Percentiles rank a stretch among this genome's conserved stretches.
Conservation (phyloP, 306 rosid genomes). For the Dicorynia guianensis region DNA sequence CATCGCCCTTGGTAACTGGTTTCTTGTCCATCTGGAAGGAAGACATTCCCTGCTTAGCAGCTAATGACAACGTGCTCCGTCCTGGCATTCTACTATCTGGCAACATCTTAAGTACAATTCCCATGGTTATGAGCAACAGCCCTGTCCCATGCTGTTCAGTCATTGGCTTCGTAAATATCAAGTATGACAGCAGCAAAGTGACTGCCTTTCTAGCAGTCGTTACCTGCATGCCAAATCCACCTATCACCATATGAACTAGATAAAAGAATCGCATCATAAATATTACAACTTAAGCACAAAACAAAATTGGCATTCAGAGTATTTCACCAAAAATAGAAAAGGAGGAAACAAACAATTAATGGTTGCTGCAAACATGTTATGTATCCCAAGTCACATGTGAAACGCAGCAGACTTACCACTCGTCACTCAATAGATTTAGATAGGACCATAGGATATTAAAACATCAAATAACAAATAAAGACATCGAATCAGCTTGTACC, state of each 20-base stretch:
- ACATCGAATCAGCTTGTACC: too few species aligned
- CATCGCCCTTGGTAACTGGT: neutral
- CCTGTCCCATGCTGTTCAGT: constrained; percentile 72
- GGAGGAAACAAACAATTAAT: too few species aligned
- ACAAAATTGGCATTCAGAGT: neutral
- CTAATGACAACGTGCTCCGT: constrained; percentile 1
- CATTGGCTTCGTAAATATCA: constrained; percentile 74
- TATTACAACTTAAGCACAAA: neutral
- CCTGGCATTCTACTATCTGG: constrained; percentile 46
- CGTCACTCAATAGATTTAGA: neutral
- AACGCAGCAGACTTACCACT: neutral
- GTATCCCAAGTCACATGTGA: neutral
- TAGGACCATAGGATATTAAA: neutral
- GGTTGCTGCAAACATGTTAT: neutral
- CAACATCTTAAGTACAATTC: constrained; percentile 60
- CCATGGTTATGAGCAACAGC: constrained; percentile 63
- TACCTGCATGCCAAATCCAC: constrained; percentile 44
- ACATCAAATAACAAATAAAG: neutral
- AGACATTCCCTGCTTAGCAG: constrained; percentile 29
- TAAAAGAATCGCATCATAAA: neutral
- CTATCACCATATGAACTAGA: neutral
- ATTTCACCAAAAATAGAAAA: neutral
- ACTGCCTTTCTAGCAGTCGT: constrained; percentile 77
- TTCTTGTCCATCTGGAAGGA: constrained; percentile 14
- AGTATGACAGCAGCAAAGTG: constrained; percentile 64